Evolutionary conservation across 1,139 yeast genomes (phyloP).

Genomic region (Pichia sp.): DNA sequence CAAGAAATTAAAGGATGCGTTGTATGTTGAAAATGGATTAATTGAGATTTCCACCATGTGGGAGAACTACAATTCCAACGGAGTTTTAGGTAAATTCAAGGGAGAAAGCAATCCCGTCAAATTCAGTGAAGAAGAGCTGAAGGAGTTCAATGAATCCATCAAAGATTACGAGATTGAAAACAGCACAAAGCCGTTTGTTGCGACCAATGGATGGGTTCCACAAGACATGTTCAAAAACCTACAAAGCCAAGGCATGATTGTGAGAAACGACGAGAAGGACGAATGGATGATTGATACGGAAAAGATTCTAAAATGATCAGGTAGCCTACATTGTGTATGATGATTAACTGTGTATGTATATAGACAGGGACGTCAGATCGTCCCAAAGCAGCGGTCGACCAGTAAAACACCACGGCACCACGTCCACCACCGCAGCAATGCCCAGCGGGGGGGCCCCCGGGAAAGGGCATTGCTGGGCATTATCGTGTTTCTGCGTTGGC

Average conservation of each 20-base stretch:
- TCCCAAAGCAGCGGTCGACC: too few relatives aligned
- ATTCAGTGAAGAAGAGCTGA: constrained; percentile 45
- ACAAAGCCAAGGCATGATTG: constrained; percentile 58
- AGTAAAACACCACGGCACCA: too few relatives aligned
- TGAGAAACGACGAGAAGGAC: constrained; percentile 27
- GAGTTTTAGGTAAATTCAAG: constrained; percentile 39
- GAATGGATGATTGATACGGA: constrained; percentile 27
- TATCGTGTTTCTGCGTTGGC: too few relatives aligned
- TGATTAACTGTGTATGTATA: too few relatives aligned
- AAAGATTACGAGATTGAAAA: constrained; percentile 63
- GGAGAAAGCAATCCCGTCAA: constrained; percentile 51
- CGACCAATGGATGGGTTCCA: constrained; percentile 94
- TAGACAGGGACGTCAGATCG: too few relatives aligned
- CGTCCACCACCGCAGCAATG: too few relatives aligned
- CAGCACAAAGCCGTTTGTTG: constrained; percentile 72
- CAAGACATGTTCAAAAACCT: constrained; percentile 80
- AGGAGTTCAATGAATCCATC: constrained; percentile 51
- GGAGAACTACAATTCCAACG: constrained; percentile 61
- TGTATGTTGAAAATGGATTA: constrained; percentile 59
- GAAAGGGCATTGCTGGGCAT: too few relatives aligned
- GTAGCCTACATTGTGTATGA: too few relatives aligned
- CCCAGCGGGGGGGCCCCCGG: too few relatives aligned
- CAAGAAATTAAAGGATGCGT: constrained; percentile 56
- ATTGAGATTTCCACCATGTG: constrained; percentile 73
- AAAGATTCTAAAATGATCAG: constrained; percentile 14